phyloP scores from a whole-genome alignment of 768 basidiomycete genomes.

The Lactarius evosmus region DNA sequence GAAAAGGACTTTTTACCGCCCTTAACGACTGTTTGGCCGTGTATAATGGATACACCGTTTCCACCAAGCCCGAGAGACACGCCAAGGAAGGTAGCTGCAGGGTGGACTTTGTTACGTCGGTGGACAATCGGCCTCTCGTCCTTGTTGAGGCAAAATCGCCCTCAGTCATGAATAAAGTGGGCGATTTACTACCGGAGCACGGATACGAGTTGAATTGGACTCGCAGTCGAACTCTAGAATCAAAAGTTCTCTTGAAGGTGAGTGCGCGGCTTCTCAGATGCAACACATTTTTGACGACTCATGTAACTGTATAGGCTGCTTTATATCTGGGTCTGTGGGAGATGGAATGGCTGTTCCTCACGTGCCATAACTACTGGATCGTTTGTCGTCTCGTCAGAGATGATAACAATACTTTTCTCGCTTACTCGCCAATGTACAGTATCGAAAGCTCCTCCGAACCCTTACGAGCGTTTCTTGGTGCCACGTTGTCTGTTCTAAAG shows the following conservation, averaged over 20 bases:
- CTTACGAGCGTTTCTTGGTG: background rate
- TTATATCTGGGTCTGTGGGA: background rate
- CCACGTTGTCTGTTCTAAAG: background rate
- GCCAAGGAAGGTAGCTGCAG: background rate
- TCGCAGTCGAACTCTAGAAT: background rate
- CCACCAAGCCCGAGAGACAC: background rate
- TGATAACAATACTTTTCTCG: background rate
- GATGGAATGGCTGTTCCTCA: background rate
- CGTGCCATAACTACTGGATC: constrained; percentile 1
- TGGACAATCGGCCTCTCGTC: background rate
- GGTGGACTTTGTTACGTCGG: background rate
- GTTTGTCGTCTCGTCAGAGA: background rate
- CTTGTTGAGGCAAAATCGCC: constrained; percentile 2
- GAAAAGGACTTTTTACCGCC: background rate
- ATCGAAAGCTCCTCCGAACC: background rate
- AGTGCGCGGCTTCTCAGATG: background rate
- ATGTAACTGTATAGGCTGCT: background rate
- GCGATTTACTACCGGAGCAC: background rate
- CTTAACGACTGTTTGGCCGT: background rate
- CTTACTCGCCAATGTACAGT: background rate
- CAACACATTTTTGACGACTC: too few species aligned
- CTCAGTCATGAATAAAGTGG: background rate
- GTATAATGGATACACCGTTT: background rate
- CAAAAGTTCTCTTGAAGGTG: background rate
- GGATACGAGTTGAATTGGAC: background rate